Evolutionary conservation across 2,329 filamentous ascomycete genomes (phyloP), one percentile per base, ranked within the genome.

Genomic region (Knufia fluminis): DNA sequence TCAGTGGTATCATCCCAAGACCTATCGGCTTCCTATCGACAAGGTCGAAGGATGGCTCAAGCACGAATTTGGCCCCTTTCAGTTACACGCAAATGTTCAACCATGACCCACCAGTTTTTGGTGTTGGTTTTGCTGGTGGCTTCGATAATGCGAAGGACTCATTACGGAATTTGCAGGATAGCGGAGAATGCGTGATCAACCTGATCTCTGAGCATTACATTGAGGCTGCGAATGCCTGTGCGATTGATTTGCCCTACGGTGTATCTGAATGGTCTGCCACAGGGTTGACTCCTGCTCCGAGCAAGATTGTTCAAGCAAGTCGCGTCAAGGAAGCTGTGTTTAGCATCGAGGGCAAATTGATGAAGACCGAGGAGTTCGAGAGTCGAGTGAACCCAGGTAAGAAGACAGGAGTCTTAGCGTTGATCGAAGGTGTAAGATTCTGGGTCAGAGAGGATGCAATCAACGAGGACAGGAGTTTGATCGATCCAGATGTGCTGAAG

Each of bases 381-480:
- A 86, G 82, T 64, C 75, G 76, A 46, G 73, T 73, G 0, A 80
- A 70, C 1, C 83, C 84, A 0, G 88, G 86, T 2, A 83, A 82
- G 69, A 89, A 82, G 71, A 83, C 83, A 1, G 80, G 83, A 1
- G 82, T 84, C 3, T 62, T 95, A 54, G 84, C 78, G 1, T 76
- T 94, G 28, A 73, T 96, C 10, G 88, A 96, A 69, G 91, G 88
- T 0, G 82, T 85, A 28, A 75, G 83, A 23, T 95, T 96, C 63
- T 96, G 90, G 88, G 88, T 82, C 1, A 71, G 90, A 47, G 87
- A 94, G 64, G 91, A 96, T 68, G 89, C 89, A 2, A 71, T 95
- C 53, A 86, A 94, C 59, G 79, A 86, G 62, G 82, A 88, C 7
- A 77, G 73, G 61, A 87, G 80, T 57, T 60, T 86, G 36, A 73